A percentile compares a stretch with the other conserved stretches of the same genome.
Conservation (phyloP, 371 early-diverging fungal species). For the Gilbertella persicaria region DNA sequence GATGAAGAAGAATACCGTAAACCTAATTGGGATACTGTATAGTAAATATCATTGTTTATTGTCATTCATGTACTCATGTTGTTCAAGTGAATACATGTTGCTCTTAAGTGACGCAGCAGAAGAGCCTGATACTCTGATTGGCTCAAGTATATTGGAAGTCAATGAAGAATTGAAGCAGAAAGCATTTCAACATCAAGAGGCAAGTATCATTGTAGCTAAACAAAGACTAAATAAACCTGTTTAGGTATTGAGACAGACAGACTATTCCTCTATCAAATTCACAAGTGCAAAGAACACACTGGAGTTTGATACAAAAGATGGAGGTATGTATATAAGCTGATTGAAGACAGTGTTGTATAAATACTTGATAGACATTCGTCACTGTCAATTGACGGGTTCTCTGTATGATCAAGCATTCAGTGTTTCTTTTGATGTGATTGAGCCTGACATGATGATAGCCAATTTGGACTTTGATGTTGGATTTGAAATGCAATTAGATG, state of each 20-base stretch:
- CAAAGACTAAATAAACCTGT: too few species aligned
- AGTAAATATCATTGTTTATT: conserved; percentile 5
- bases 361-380: conserved; percentile 20
- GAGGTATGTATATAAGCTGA: background rate
- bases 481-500: conserved; percentile 30
- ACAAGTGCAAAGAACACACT: conserved; percentile 16
- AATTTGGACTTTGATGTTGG: conserved; percentile 28
- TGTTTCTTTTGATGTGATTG: conserved; percentile 28
- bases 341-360: background rate
- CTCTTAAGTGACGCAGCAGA: conserved; percentile 22
- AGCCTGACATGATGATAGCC: conserved; percentile 19
- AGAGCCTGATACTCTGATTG: conserved; percentile 29
- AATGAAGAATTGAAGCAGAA: conserved; percentile 27
- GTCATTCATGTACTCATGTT: background rate
- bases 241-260: conserved; percentile 26
- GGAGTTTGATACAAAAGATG: background rate
- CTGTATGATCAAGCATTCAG: conserved; percentile 20
- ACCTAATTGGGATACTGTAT: conserved; percentile 18
- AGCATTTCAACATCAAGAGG: conserved; percentile 24
- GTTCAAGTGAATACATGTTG: conserved; percentile 38
- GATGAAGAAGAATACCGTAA: background rate
- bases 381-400: conserved; percentile 33
- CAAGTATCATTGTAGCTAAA: background rate
- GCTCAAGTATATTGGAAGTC: conserved; percentile 22
- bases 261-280: conserved; percentile 22